Evolutionary conservation across 495 filamentous ascomycete species (phyloP), one percentile per base, ranked within the genome.

Genomic region (Penicillium malachiteum): DNA sequence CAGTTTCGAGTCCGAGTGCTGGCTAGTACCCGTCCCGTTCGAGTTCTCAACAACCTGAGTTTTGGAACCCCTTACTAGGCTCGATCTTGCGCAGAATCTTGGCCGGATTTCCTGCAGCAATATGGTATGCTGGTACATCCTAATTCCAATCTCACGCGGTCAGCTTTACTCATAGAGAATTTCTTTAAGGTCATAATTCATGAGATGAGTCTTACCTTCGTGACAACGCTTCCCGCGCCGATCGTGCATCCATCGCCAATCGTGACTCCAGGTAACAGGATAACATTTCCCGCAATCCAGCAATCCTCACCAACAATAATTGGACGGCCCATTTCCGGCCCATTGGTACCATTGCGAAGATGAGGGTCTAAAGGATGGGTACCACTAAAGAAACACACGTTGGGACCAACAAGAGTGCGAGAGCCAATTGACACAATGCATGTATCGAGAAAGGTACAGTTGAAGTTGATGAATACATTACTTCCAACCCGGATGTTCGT

Each of bases 201-300:
- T 34, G 14, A 38, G 3, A 21, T 38, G 13, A 7, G 48, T 70
- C 79, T 57, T 77, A 93, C 91, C 80, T 88, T 96, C 1, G 89
- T 95, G 10, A 96, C 92, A 16, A 96, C 90, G 68, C 87, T 90
- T 0, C 89, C 91, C n/a, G 92, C 91, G 0, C 89, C 92, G 60
- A 96, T 78, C 0, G 86, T 86, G 14, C 81, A 81, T 0, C 91
- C 87, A 58, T 81, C 87, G 0, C 92, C 92, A 56, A 96, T 86
- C 7, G 77, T 92, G 21, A 97, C 89, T 0, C 92, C 92, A 0
- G 89, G 84, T 14, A 89, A 68, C 7, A 97, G 76, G 38, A 79
- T 81, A 8, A 88, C 90, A 66, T 87, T 87, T 0, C 92, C 92
- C 0, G 88, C 90, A 26, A 97, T 67, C 92, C 92, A 97, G 59